Base-by-base conservation (phyloP, 257 asterid genomes). In the Marsdenia floribunda region DNA sequence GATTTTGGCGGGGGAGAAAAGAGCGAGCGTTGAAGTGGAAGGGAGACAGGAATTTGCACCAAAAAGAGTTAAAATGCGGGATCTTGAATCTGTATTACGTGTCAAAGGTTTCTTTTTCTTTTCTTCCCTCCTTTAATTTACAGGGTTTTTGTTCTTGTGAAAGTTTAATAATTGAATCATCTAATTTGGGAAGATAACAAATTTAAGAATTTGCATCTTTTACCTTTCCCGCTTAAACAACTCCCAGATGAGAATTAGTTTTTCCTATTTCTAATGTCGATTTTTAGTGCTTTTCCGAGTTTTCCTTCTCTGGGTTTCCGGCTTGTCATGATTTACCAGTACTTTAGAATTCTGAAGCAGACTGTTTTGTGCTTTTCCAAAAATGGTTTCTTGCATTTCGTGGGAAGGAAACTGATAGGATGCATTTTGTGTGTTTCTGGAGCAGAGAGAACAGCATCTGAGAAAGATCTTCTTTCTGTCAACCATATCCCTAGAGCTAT, bases 381-480 rank as follows among this genome's bases (percentile, higher is more conserved):
- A 33, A 57, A 35, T 64, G 35, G 35, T 15, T 37, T 6, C 29
- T 26, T 44, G 4, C 22, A 22, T 66, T 54, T 78, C 22, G 71
- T 35, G 73, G n/a, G n/a, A n/a, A n/a, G n/a, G n/a, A n/a, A n/a
- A n/a, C n/a, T n/a, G n/a, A n/a, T n/a, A n/a, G n/a, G n/a, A n/a
- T 44, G 4, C 22, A 22, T 66, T 54, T 78, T 29, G 71, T 35
- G 73, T 87, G 81, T 82, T 82, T 83, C 78, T 83, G 83, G 75
- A 81, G 80, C 87, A 84, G 93, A 83, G 71, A 76, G 70, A 78
- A 83, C 70, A 66, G 83, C 70, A 74, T 76, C 63, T 67, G 84
- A 35, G 57, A 7, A 24, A 0, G 71, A 38, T 15, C 77, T 73
- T 38, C 73, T 33, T 44, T 75, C 74, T 33, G 72, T 68, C 47